Base-by-base conservation (phyloP, 805 yeast species). In the Candida tibetensis region DNA sequence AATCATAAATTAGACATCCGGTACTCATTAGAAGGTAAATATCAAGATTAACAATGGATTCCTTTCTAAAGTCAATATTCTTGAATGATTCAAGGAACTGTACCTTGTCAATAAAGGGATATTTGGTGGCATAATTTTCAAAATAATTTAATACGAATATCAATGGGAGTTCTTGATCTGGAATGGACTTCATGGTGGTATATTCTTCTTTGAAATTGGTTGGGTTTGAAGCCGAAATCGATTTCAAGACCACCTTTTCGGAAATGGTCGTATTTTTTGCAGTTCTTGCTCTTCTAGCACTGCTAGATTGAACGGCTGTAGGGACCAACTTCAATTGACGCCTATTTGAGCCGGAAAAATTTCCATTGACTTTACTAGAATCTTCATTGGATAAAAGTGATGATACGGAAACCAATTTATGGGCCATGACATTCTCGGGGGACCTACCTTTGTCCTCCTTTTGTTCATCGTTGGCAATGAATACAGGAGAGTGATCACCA, bases 1-100 rank as follows among this genome's bases (percentile, higher is more conserved):
- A 47, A 43, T 66, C 72, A 40, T 57, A 53, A 5, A 67, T 47
- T 28, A 65, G 47, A 42, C 72, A 63, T 7, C 72, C 72, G 17
- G 65, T 62, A 37, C 67, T 56, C 56, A 69, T 47, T 27, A 68
- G 48, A 37, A 69, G 42, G 48, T 66, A 69, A 14, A 62, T 48
- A 42, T 67, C 71, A 41, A 67, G 48, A 42, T 57, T 58, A 15
- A 69, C 58, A 31, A 69, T 63, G 4, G 64, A 50, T 41, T 68
- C 73, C 28, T 51, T 51, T 13, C 43, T 35, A 39, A 68, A 68
- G 32, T 63, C 57, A 17, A 64, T 48, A n/a, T 45, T 44, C 4
- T 44, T 41, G 35, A 67, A 47, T 17, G 45, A 48, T n/a, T 39
- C 39, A 30, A 59, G 18, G 27, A 62, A 51, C 19, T 28, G 37